Evolutionary conservation across 768 basidiomycete species (phyloP).

Genomic region (Naganishia kalamii): DNA sequence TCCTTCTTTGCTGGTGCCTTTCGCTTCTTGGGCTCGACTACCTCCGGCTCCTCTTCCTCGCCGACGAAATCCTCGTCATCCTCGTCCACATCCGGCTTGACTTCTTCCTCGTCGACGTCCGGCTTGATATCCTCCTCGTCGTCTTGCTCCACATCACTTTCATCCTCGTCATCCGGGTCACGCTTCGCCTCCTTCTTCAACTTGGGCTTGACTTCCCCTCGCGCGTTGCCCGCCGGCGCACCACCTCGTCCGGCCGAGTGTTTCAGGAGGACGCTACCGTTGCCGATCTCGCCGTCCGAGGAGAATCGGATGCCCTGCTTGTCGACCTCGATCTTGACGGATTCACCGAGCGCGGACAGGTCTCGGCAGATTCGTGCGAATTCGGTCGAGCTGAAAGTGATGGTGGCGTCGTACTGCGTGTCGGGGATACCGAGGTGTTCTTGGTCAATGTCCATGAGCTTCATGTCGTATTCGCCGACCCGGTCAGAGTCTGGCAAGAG

Average conservation of each 20-base stretch:
- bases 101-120: slow-evolving; percentile 43
- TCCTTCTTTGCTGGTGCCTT: slow-evolving; percentile 18
- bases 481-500: slow-evolving; percentile 67
- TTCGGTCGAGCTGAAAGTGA: slow-evolving; percentile 77
- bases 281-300: slow-evolving; percentile 89
- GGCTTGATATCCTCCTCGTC: slow-evolving; percentile 52
- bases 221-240: slow-evolving; percentile 20
- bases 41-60: slow-evolving; percentile 26
- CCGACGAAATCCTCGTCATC: slow-evolving; percentile 49
- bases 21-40: slow-evolving; percentile 21
- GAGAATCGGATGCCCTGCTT: slow-evolving; percentile 93
- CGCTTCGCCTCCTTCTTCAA: slow-evolving; percentile 46
- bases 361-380: slow-evolving; percentile 91
- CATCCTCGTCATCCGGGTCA: slow-evolving; percentile 28
- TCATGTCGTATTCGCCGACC: slow-evolving; percentile 97
- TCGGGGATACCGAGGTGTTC: slow-evolving; percentile 94
- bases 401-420: slow-evolving; percentile 90
- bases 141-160: slow-evolving; percentile 50
- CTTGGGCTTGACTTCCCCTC: slow-evolving; percentile 33
- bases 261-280: slow-evolving; percentile 75
- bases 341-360: slow-evolving; percentile 81
- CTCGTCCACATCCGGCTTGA: slow-evolving; percentile 38
- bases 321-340: slow-evolving; percentile 86
- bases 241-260: slow-evolving; percentile 50
- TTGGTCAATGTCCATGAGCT: slow-evolving; percentile 97